Percentiles rank a stretch among this genome's conserved stretches.
phyloP scores from a whole-genome alignment of 2,329 filamentous ascomycete species.

The Bisporella sp. region DNA sequence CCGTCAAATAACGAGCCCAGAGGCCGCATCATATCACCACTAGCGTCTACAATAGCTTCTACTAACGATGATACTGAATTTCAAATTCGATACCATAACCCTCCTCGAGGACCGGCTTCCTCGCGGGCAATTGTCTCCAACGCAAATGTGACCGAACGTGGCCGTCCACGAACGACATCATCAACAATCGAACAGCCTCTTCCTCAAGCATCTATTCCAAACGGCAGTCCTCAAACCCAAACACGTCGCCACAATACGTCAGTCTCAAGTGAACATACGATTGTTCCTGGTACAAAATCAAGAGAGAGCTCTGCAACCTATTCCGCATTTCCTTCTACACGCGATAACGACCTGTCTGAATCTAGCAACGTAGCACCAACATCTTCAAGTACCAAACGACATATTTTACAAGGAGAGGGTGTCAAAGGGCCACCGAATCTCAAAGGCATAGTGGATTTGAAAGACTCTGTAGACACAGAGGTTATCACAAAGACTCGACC shows the following conservation, averaged over 20 bases:
- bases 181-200: no score
- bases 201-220: no score
- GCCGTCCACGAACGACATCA: background rate
- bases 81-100: conserved; percentile 1
- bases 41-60: conserved; percentile 3
- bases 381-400: background rate
- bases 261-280: no score
- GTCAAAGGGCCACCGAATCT: conserved; percentile 14
- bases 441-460: conserved; percentile 21
- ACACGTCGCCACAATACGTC: no score
- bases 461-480: conserved; percentile 20
- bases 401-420: conserved; percentile 6
- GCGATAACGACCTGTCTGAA: no score
- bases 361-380: no score
- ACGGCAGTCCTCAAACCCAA: no score
- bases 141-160: background rate
- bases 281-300: background rate
- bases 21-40: conserved; percentile 6
- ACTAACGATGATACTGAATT: conserved; percentile 2
- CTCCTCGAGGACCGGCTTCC: background rate
- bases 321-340: conserved; percentile 3
- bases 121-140: background rate
- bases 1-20: background rate
- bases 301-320: conserved; percentile 10
- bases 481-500: conserved; percentile 20